Conservation (phyloP, 352 stramenopile species). For the Ophiocytium majus region DNA sequence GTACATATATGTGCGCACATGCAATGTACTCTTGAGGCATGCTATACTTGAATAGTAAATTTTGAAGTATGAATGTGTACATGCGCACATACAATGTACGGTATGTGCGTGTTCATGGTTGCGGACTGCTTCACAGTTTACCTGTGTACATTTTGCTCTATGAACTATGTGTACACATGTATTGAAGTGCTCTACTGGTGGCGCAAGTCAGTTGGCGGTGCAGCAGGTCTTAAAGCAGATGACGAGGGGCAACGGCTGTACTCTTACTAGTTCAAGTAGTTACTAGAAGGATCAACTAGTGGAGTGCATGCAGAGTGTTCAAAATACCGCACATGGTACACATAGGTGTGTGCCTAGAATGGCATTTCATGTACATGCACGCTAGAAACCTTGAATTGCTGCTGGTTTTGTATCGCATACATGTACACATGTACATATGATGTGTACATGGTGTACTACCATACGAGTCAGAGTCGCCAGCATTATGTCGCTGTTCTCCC, state of each 20-base stretch:
- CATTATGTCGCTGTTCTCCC: too few species aligned
- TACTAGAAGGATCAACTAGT: not conserved
- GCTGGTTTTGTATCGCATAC: too few species aligned
- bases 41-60: not conserved
- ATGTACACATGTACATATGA: too few species aligned
- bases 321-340: too few species aligned
- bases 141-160: not conserved
- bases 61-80: not conserved
- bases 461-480: too few species aligned
- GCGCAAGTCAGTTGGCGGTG: constrained; percentile 33
- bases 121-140: not conserved
- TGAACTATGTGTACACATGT: not conserved
- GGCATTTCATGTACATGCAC: too few species aligned
- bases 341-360: too few species aligned
- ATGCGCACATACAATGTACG: not conserved
- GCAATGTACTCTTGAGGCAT: not conserved
- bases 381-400: too few species aligned
- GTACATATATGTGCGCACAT: not conserved
- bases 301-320: not conserved
- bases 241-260: not conserved
- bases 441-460: too few species aligned
- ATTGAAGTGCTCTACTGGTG: too few species aligned
- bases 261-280: too few species aligned
- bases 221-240: constrained; percentile 46
- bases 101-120: not conserved